Base-by-base conservation (phyloP, 164 flowering plant species). In the Cinnamomum micranthum region DNA sequence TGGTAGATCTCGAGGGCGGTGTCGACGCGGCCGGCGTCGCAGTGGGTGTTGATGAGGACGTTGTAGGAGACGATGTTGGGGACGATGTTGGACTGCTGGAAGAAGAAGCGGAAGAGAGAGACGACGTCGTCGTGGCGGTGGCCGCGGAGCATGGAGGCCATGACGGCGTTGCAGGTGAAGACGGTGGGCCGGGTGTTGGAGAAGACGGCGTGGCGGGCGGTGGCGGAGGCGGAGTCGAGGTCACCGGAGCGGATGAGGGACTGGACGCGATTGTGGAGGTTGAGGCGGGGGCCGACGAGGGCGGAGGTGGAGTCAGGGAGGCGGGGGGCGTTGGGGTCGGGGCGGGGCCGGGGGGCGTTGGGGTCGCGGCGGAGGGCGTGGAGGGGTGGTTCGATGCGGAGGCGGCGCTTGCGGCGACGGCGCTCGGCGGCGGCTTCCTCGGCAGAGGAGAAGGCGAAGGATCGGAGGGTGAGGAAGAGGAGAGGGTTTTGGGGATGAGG, bases 381-480 rank as follows among this genome's bases (percentile, higher is more conserved):
- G 70, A 92, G 90, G 4, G 94, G 95, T 1, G 93, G 95, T 71
- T 92, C 94, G 73, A 91, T 87, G 10, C 94, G 89, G 68, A 86
- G 91, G 3, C 89, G 89, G 69, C 96, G 92, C 77, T 88, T 91
- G 9, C 93, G 86, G 65, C 91, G 87, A 68, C 95, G 91, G 23
- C 96, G 88, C 70, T 90, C 96, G 0, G 94, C 93, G 0, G 94
- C 94, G 24, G 94, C 97, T 69, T 92, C 95, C 73, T 91, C 97
- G n/a, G 97, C 92, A 15, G 96, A 86, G 69, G 95, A 85, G 86
- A 88, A 90, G 72, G 92, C 90, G 73, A 77, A 82, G 75, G 35
- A 58, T 71, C 66, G 69, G 67, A 65, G 60, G 67, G 77, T 55
- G 66, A 55, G 23, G 75, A 20, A 73, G 71, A 13, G 58, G 79